Conservation (phyloP, 2,329 filamentous ascomycete genomes). For the Coniella vitis region DNA sequence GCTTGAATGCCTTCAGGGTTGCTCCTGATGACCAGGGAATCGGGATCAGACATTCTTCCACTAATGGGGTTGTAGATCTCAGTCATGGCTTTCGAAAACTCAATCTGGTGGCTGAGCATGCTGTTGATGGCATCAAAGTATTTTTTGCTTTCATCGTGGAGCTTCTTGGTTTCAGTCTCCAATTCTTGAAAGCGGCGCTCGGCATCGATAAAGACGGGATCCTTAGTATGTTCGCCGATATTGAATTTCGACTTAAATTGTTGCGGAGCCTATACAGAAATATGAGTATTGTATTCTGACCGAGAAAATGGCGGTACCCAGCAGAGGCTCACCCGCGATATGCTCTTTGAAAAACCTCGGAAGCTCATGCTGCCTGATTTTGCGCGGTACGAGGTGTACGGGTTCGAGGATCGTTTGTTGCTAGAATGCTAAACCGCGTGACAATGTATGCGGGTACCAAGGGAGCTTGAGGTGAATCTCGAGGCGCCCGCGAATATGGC, state of each 20-base stretch:
- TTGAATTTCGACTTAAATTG: constrained; percentile 89
- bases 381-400: not conserved
- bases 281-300: constrained; percentile 20
- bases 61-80: constrained; percentile 99
- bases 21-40: constrained; percentile 71
- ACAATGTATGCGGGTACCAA: not conserved
- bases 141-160: constrained; percentile 94
- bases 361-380: constrained; percentile 69
- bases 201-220: constrained; percentile 88
- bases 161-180: constrained; percentile 90
- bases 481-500: not conserved
- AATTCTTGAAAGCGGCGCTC: constrained; percentile 91
- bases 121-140: constrained; percentile 97
- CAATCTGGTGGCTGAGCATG: constrained; percentile 96
- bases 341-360: constrained; percentile 89
- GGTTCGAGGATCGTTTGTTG: not conserved
- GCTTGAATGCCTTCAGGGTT: constrained; percentile 90
- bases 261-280: constrained; percentile 65
- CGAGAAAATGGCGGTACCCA: no score
- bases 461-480: not conserved
- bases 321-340: constrained; percentile 61
- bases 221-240: constrained; percentile 90
- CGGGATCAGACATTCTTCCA: constrained; percentile 87
- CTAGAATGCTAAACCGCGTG: not conserved
- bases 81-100: constrained; percentile 91